Evolutionary conservation across 306 rosid species (phyloP), one percentile per base, ranked within the genome.

Genomic region (Alnus rubra): DNA sequence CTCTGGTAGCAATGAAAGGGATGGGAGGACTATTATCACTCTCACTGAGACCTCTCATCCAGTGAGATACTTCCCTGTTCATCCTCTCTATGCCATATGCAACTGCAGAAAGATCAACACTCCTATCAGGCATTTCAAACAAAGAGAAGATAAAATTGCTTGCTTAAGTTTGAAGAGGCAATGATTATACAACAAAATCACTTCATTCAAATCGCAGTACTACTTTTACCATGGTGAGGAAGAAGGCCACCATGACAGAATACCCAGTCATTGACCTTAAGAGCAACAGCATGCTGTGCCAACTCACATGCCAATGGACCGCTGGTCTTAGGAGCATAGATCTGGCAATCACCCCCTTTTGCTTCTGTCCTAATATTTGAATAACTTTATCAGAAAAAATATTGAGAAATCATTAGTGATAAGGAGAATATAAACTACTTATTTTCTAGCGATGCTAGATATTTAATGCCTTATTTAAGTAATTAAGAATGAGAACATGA

Each of bases 211-310:
- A 68, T 37, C 39, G 51, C 16, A 79, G 60, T 33, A 69, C 60
- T 85, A 56, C 63, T 74, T 76, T 87, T 87, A 95, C 99, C 97
- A 77, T 95, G 99, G 76, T 95, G 98, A 83, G 99, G 99, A 85
- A 95, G 96, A 85, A 93, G 99, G 75, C 99, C 99, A 65, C 99
- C 99, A 19, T 95, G 97, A 82, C 99, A 95, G 90, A 95, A 95
- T 81, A 95, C 83, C 98, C 98, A 95, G 72, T 95, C 98, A 80
- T 95, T 95, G 81, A 95, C 97, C 86, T 89, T 93, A 70, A 95
- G 98, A 75, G 88, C 93, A 78, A 95, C 93, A 56, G 96, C 69
- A 74, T 95, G 90, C 59, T 87, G 81, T 18, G 98, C 93, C 58
- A 95, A 90, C 79, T 91, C 98, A 2, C 91, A 44, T 15, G 99